Conservation (phyloP, 139 green algal species). For the Spirogloea muscicola region DNA sequence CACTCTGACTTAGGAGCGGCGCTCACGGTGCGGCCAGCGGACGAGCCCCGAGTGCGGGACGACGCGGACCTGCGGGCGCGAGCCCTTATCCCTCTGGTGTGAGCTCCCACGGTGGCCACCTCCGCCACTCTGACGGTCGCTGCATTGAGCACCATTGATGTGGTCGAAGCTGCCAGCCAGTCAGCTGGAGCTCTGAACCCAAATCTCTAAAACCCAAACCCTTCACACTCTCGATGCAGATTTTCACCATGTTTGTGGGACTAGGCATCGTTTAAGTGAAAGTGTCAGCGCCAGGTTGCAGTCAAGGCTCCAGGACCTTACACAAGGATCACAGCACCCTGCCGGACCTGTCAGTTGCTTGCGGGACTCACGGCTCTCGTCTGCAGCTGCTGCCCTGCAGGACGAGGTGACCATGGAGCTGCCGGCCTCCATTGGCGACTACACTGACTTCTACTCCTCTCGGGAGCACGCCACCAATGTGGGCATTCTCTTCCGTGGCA, state of each 20-base stretch:
- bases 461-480: slow-evolving; percentile 81
- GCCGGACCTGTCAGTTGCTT: neutral
- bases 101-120: too few relatives aligned
- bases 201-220: too few relatives aligned
- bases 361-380: neutral
- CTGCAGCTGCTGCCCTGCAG: neutral
- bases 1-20: neutral
- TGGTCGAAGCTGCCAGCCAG: too few relatives aligned
- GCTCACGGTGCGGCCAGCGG: neutral
- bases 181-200: too few relatives aligned
- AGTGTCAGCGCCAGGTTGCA: neutral
- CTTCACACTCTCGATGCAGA: slow-evolving; percentile 50
- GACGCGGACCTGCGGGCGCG: slow-evolving; percentile 21
- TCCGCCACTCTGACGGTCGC: too few relatives aligned
- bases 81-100: too few relatives aligned
- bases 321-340: too few relatives aligned
- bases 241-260: neutral
- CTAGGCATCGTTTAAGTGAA: neutral
- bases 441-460: slow-evolving; percentile 94
- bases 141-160: too few relatives aligned
- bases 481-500: slow-evolving; percentile 76
- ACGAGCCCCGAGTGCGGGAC: slow-evolving; percentile 58
- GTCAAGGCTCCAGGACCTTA: too few relatives aligned
- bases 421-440: slow-evolving; percentile 77
- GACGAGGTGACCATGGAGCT: slow-evolving; percentile 68